phyloP scores from a whole-genome alignment of 176 grass and related monocot species.

The Oryza brachyantha region DNA sequence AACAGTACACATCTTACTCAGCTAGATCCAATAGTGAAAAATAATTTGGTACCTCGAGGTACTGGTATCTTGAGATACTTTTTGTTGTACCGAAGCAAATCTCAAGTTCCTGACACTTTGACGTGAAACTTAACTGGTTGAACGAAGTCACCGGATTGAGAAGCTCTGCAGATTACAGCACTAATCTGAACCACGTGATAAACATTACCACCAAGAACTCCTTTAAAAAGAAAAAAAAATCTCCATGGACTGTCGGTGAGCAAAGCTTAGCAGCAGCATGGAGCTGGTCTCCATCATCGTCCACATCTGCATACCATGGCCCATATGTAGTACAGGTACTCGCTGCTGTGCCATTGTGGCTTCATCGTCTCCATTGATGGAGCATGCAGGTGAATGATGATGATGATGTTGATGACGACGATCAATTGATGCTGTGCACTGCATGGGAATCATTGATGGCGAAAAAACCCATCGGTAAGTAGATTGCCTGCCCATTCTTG shows the following conservation, averaged over 20 bases:
- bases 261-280: background rate
- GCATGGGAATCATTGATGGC: background rate
- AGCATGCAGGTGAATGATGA: background rate
- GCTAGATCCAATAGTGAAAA: no score
- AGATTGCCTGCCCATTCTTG: conserved; percentile 30
- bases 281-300: background rate
- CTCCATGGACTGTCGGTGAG: background rate
- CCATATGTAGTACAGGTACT: background rate
- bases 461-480: background rate
- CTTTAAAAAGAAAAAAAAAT: background rate
- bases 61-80: no score
- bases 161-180: background rate
- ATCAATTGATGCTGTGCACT: background rate
- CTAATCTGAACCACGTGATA: background rate
- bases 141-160: background rate
- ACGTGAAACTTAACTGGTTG: background rate
- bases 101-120: background rate
- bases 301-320: background rate
- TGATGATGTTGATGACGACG: no score
- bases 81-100: no score
- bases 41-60: no score
- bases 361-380: background rate
- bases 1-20: no score
- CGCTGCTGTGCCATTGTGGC: background rate
- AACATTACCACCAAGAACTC: background rate